These are phyloP conservation scores for Quercus alba DNA, from an alignment of 306 rosid genomes.

Conservation along the genomic window DNA sequence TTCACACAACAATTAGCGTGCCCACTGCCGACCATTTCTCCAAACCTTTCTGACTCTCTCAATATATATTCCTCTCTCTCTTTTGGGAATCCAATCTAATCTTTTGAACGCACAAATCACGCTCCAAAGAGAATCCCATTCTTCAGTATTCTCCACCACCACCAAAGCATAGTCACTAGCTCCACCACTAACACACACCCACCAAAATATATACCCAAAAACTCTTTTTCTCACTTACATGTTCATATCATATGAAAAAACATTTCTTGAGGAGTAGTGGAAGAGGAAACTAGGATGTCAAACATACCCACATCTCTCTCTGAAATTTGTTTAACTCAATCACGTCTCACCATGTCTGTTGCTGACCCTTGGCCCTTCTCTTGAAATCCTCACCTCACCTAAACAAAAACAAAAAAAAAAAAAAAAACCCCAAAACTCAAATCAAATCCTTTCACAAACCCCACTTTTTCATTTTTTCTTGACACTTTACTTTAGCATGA, in stretches of 20 bases:
- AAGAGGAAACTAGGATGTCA: constrained; percentile 29
- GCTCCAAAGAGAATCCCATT: not conserved
- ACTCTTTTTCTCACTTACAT: too few species aligned
- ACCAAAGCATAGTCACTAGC: too few species aligned
- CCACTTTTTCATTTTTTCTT: not conserved
- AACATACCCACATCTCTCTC: constrained; percentile 64
- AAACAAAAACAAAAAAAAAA: not conserved
- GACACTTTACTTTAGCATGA: constrained; percentile 14
- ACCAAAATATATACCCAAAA: too few species aligned
- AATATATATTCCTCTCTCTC: too few species aligned
- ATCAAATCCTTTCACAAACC: not conserved
- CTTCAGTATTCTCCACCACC: not conserved
- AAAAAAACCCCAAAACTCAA: not conserved
- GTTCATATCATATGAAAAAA: constrained; percentile 5
- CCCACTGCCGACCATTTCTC: not conserved
- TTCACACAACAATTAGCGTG: too few species aligned
- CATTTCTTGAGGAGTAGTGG: not conserved
- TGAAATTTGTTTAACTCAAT: constrained; percentile 55
- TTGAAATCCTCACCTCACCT: constrained; percentile 1
- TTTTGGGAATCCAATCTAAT: too few species aligned
- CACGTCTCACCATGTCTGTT: constrained; percentile 60
- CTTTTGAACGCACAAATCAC: not conserved
- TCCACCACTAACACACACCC: too few species aligned
- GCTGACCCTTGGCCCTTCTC: constrained; percentile 82
- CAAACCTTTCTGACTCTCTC: not conserved